phyloP scores from a whole-genome alignment of 2,329 filamentous ascomycete genomes.

The Grosmannia clavigera region DNA sequence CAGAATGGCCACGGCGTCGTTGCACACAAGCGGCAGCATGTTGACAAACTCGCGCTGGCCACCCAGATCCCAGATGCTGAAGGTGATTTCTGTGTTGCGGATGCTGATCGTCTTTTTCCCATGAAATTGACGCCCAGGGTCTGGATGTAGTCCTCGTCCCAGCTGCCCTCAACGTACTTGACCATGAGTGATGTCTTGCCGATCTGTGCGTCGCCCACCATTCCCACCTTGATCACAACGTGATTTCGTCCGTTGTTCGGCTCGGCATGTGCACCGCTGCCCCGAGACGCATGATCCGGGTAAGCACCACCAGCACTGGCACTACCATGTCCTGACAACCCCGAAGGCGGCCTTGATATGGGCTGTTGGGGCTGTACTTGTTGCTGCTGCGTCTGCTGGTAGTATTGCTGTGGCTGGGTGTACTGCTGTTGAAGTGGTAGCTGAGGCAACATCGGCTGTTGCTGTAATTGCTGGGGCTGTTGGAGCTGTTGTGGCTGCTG shows the following conservation, averaged over 20 bases:
- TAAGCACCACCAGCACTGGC: conserved; percentile 25
- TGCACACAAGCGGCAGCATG: conserved; percentile 98
- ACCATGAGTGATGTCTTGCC: conserved; percentile 99
- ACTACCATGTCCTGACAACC: conserved; percentile 31
- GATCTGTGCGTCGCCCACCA: conserved; percentile 98
- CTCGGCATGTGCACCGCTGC: conserved; percentile 25
- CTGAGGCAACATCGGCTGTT: conserved; percentile 4
- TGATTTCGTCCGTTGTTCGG: conserved; percentile 44
- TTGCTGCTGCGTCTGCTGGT: conserved; percentile 7
- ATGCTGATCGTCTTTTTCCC: conserved; percentile 99
- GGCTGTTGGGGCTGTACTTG: conserved; percentile 22
- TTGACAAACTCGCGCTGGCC: conserved; percentile 99
- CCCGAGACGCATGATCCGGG: conserved; percentile 31
- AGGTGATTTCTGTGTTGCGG: conserved; percentile 97
- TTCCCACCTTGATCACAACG: conserved; percentile 98
- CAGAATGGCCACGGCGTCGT: conserved; percentile 93
- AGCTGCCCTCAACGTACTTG: conserved; percentile 98
- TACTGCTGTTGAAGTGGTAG: neutral
- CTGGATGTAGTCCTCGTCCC: conserved; percentile 99
- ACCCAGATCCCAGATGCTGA: conserved; percentile 97
- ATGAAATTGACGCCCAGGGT: conserved; percentile 98
- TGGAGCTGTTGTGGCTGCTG: conserved; percentile 1
- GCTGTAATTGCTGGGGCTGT: neutral
- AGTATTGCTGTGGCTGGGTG: conserved; percentile 8
- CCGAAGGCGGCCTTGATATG: conserved; percentile 43